A percentile compares a stretch with the other conserved stretches of the same genome.
Conservation (phyloP, 306 rosid genomes). For the Glycine tomentella region DNA sequence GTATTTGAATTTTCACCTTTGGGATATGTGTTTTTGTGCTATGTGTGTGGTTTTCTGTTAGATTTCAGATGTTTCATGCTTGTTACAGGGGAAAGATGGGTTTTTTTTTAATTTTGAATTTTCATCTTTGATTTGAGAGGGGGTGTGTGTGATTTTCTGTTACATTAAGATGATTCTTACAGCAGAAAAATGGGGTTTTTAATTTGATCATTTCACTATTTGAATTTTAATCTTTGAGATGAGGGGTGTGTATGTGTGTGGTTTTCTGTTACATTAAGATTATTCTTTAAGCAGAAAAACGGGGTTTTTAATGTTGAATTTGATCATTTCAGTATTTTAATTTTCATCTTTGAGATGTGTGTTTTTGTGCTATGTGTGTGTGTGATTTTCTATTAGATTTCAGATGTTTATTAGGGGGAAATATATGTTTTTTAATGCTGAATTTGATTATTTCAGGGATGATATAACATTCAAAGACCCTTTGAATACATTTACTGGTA, state of each 20-base stretch:
- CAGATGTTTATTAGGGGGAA: not conserved
- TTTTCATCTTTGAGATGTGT: not conserved
- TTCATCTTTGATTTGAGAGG: not conserved
- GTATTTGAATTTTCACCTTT: not conserved
- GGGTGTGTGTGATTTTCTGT: conserved; percentile 6
- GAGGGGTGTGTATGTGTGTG: not conserved
- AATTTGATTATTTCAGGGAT: conserved; percentile 65
- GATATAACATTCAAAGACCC: conserved; percentile 81
- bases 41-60: not conserved
- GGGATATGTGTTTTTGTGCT: not conserved
- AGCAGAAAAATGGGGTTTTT: not conserved
- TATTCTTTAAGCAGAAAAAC: not conserved
- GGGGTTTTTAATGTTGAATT: conserved; percentile 28
- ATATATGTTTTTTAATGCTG: not conserved
- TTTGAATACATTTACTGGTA: conserved; percentile 79
- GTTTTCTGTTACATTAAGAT: not conserved
- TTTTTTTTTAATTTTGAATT: conserved; percentile 3
- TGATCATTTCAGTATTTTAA: conserved; percentile 19
- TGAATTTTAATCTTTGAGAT: not conserved
- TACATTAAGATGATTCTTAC: not conserved
- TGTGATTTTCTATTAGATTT: conserved; percentile 3
- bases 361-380: not conserved
- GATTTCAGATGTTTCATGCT: not conserved
- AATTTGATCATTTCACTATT: conserved; percentile 35
- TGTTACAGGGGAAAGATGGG: not conserved